These are phyloP conservation scores for Amniculicola lignicola DNA, from an alignment of 495 filamentous ascomycete species.

Conservation along the genomic window DNA sequence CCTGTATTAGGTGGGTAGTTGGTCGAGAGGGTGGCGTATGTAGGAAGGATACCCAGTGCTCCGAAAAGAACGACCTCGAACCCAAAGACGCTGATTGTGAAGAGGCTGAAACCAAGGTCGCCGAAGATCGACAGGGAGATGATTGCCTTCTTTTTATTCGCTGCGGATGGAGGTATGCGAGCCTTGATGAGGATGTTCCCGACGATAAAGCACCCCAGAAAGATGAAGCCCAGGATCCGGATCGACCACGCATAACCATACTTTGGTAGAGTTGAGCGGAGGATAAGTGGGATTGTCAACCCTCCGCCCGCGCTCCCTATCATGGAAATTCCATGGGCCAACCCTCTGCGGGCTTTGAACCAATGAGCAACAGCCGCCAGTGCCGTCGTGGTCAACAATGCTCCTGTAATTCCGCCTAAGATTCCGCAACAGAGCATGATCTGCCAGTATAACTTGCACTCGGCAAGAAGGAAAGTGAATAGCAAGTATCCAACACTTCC, in stretches of 20 bases:
- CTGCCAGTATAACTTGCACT: slow-evolving; percentile 62
- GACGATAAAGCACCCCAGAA: slow-evolving; percentile 60
- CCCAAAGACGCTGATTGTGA: slow-evolving; percentile 37
- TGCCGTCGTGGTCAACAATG: slow-evolving; percentile 58
- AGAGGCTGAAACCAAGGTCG: slow-evolving; percentile 20
- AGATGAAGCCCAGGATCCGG: slow-evolving; percentile 65
- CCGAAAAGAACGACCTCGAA: slow-evolving; percentile 54
- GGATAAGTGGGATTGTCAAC: slow-evolving; percentile 68
- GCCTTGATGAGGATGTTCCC: slow-evolving; percentile 63
- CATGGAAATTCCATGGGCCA: slow-evolving; percentile 66
- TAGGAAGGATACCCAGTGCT: slow-evolving; percentile 49
- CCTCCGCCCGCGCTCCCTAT: slow-evolving; percentile 66
- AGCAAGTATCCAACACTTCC: slow-evolving; percentile 63
- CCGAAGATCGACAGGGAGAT: slow-evolving; percentile 24
- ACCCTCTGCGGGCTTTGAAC: slow-evolving; percentile 62
- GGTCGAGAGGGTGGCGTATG: slow-evolving; percentile 41
- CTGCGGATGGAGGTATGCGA: slow-evolving; percentile 52
- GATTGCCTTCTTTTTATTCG: slow-evolving; percentile 29
- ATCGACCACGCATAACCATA: slow-evolving; percentile 75
- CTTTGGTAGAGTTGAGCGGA: slow-evolving; percentile 57
- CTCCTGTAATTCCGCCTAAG: slow-evolving; percentile 36
- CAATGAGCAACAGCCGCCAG: slow-evolving; percentile 54
- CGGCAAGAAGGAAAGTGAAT: slow-evolving; percentile 68
- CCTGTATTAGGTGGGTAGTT: slow-evolving; percentile 20
- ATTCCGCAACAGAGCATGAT: slow-evolving; percentile 59